phyloP scores from a whole-genome alignment of 257 asterid genomes.

The Salvia hispanica region DNA sequence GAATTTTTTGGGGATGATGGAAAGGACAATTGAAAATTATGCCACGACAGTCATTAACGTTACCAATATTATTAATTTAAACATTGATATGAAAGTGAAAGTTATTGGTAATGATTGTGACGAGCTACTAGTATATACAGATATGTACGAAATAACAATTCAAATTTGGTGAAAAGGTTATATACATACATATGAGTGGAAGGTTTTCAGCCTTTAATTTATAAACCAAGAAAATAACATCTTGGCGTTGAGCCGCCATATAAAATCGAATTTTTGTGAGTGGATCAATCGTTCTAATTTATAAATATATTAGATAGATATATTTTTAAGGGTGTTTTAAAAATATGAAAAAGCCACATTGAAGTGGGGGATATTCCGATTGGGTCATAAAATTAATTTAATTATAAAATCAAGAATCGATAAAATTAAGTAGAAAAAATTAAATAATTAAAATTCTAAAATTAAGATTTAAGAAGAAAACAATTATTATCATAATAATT shows the following conservation, averaged over 20 bases:
- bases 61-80: not conserved
- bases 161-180: not conserved
- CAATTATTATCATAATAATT: no score
- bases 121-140: not conserved
- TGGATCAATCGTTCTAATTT: not conserved
- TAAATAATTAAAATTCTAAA: no score
- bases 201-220: slow-evolving; percentile 12
- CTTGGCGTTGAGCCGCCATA: slow-evolving; percentile 14
- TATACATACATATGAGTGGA: no score
- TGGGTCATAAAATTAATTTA: no score
- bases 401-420: no score
- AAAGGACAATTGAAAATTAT: not conserved
- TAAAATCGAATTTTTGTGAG: slow-evolving; percentile 2
- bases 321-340: no score
- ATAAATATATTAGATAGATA: no score
- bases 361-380: no score
- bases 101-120: slow-evolving; percentile 11
- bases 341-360: no score
- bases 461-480: no score
- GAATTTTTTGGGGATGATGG: not conserved
- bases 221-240: not conserved
- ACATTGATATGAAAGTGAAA: slow-evolving; percentile 12
- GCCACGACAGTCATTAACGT: slow-evolving; percentile 10
- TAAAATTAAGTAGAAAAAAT: no score
- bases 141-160: not conserved